These are phyloP conservation scores for Lupinus albus DNA, from an alignment of 306 rosid genomes.

Conservation along the genomic window DNA sequence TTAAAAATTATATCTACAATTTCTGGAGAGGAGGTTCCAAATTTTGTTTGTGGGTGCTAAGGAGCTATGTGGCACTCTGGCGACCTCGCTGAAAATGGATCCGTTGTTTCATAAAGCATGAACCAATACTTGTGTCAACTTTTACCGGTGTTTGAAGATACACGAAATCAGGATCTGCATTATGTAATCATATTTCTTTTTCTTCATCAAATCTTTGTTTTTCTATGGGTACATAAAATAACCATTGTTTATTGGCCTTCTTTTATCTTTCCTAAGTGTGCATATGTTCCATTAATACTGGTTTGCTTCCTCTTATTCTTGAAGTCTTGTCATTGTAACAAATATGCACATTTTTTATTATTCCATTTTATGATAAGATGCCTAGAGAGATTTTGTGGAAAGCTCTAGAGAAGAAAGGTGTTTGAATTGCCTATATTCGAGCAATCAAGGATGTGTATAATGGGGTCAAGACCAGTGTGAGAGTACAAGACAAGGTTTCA, in stretches of 20 bases:
- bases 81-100: slow-evolving; percentile 15
- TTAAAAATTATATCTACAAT: neutral
- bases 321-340: slow-evolving; percentile 4
- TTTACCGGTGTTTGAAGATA: neutral
- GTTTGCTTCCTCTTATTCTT: slow-evolving; percentile 23
- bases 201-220: neutral
- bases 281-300: neutral
- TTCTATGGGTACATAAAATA: neutral
- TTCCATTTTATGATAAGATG: neutral
- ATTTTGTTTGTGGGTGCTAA: slow-evolving; percentile 19
- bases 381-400: no score
- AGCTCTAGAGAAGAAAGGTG: no score
- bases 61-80: slow-evolving; percentile 17
- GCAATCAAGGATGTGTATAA: no score
- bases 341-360: neutral
- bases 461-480: no score
- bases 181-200: neutral
- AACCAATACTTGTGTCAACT: neutral
- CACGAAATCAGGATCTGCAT: neutral
- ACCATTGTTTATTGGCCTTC: slow-evolving; percentile 16
- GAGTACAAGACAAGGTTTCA: no score
- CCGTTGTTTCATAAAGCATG: slow-evolving; percentile 10
- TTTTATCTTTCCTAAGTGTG: neutral
- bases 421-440: no score
- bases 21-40: slow-evolving; percentile 13